Evolutionary conservation across 192 early-diverging fungal species (phyloP).

Genomic region (Backusella luteola): DNA sequence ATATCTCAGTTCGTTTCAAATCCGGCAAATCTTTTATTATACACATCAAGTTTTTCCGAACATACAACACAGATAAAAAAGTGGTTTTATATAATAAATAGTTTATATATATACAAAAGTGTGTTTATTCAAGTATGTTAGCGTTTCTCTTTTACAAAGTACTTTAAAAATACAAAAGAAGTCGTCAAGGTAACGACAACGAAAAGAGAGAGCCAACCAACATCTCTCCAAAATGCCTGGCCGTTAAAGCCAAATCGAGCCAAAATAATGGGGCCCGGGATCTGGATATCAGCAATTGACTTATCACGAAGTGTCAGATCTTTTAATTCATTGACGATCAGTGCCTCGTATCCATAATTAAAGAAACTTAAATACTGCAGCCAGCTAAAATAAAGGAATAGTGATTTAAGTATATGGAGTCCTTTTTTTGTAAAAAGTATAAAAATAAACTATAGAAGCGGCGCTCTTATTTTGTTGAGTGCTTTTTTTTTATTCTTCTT

Average conservation of each 20-base stretch:
- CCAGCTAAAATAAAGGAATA: slow-evolving; percentile 40
- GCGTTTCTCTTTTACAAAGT: slow-evolving; percentile 30
- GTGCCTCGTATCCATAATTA: slow-evolving; percentile 73
- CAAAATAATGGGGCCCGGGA: slow-evolving; percentile 36
- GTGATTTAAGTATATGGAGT: neutral
- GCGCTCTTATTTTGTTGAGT: neutral
- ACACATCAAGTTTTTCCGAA: neutral
- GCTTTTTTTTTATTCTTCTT: neutral
- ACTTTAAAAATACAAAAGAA: slow-evolving; percentile 32
- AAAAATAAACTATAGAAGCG: neutral
- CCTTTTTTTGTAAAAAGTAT: neutral
- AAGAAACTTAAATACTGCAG: slow-evolving; percentile 72
- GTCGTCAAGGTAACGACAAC: slow-evolving; percentile 9
- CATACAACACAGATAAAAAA: neutral
- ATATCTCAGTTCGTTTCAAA: neutral
- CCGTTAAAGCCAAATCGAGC: slow-evolving; percentile 38
- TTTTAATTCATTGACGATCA: slow-evolving; percentile 62
- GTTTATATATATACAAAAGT: neutral
- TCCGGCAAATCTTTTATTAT: neutral
- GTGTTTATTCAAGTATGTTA: neutral
- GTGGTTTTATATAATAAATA: no score
- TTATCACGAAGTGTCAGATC: slow-evolving; percentile 35
- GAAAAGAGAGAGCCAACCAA: slow-evolving; percentile 13
- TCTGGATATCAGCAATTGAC: slow-evolving; percentile 37
- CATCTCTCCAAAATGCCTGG: slow-evolving; percentile 36